These are phyloP conservation scores for Closterium sp. DNA, from an alignment of 139 green algal genomes.

Conservation along the genomic window DNA sequence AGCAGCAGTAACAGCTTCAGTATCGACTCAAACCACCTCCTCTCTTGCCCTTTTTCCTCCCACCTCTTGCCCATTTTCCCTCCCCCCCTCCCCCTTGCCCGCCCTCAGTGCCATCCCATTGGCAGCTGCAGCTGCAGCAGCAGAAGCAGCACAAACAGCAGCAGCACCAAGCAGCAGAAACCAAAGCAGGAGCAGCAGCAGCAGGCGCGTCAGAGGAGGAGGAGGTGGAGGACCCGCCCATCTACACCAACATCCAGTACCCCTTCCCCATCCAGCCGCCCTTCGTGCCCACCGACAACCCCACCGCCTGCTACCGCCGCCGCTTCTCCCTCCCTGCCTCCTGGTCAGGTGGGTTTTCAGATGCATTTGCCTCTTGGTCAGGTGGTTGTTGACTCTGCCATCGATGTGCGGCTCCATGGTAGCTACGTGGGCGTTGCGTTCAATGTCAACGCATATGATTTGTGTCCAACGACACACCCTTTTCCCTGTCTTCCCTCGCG, in stretches of 20 bases:
- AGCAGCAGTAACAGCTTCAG: too few relatives aligned
- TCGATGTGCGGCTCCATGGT: too few relatives aligned
- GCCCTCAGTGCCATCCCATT: conserved; percentile 75
- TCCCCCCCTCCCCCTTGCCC: background rate
- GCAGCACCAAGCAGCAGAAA: background rate
- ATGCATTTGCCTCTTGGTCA: background rate
- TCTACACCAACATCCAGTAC: conserved; percentile 96
- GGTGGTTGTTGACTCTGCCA: too few relatives aligned
- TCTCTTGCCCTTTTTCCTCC: background rate
- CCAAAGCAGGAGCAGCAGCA: background rate
- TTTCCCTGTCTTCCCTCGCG: background rate
- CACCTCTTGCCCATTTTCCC: background rate
- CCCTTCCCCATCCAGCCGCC: conserved; percentile 86
- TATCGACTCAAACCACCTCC: too few relatives aligned
- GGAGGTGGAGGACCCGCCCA: conserved; percentile 65
- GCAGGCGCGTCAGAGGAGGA: background rate
- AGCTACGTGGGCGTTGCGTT: too few relatives aligned
- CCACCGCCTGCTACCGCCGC: conserved; percentile 85
- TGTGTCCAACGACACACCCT: too few relatives aligned
- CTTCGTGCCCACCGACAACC: conserved; percentile 77
- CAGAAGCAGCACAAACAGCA: background rate
- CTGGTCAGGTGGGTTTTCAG: conserved; percentile 8
- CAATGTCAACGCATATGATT: too few relatives aligned
- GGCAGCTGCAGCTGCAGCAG: conserved; percentile 74
- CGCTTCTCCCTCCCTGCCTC: conserved; percentile 63